These are phyloP conservation scores for Inga leiocalycina DNA, from an alignment of 306 rosid genomes.

Conservation along the genomic window DNA sequence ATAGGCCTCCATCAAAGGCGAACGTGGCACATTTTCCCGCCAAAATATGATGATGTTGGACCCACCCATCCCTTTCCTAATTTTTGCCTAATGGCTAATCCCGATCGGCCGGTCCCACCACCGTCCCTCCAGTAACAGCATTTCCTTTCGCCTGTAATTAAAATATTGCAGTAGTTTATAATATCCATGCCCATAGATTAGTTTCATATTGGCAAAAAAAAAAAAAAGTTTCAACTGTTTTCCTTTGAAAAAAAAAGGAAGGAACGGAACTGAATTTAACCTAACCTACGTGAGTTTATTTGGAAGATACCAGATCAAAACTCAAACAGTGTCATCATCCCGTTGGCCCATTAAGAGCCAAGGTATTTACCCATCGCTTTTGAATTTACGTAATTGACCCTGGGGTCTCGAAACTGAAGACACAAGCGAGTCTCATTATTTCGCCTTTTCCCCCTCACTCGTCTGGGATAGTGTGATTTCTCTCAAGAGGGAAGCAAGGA, in stretches of 20 bases:
- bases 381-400: conserved; percentile 1
- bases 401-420: neutral
- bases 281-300: neutral
- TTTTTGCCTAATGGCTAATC: neutral
- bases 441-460: neutral
- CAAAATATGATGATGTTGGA: neutral
- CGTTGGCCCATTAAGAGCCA: neutral
- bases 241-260: neutral
- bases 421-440: neutral
- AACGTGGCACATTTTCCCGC: conserved; percentile 17
- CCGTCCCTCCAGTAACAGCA: neutral
- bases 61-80: neutral
- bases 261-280: neutral
- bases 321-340: neutral
- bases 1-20: neutral
- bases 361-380: neutral
- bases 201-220: neutral
- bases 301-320: neutral
- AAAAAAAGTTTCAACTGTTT: too few species aligned
- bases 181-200: neutral
- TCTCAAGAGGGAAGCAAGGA: conserved; percentile 8
- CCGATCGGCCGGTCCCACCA: neutral
- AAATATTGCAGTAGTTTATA: neutral
- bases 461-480: conserved; percentile 8
- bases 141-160: neutral